Conservation (phyloP, 257 asterid genomes). For the Solanum rostratum region DNA sequence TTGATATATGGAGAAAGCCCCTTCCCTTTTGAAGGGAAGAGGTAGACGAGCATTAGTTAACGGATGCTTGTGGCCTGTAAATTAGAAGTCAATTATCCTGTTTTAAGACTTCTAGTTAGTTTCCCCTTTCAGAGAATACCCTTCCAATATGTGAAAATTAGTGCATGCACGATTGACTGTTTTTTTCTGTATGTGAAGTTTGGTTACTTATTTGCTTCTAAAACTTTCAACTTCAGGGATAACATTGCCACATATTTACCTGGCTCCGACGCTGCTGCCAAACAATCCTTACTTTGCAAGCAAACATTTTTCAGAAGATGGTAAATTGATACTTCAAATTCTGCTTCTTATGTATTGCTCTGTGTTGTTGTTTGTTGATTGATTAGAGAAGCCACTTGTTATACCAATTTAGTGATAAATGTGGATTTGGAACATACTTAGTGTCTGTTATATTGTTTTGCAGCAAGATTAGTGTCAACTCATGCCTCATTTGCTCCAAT, state of each 20-base stretch:
- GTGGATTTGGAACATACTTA: neutral
- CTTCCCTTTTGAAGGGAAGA: neutral
- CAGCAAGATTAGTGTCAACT: slow-evolving; percentile 36
- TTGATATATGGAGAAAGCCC: neutral
- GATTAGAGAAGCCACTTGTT: neutral
- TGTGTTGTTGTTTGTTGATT: neutral
- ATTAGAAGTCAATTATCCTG: neutral
- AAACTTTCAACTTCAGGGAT: slow-evolving; percentile 28
- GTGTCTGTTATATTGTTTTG: slow-evolving; percentile 1
- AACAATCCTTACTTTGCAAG: slow-evolving; percentile 26
- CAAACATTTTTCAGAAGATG: slow-evolving; percentile 32
- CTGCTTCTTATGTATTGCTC: neutral
- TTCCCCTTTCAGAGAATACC: neutral
- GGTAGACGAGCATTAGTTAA: neutral
- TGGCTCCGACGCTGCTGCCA: slow-evolving; percentile 50
- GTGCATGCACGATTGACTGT: neutral
- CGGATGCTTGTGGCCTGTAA: neutral
- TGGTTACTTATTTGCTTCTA: neutral
- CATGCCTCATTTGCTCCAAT: slow-evolving; percentile 32
- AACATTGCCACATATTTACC: slow-evolving; percentile 31
- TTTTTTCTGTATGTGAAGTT: neutral
- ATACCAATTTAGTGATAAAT: neutral
- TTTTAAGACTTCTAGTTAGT: neutral
- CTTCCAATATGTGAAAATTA: neutral
- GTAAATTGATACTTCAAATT: slow-evolving; percentile 18